These are phyloP conservation scores for Nepenthes gracilis DNA, from an alignment of 148 eudicot species.

Conservation along the genomic window DNA sequence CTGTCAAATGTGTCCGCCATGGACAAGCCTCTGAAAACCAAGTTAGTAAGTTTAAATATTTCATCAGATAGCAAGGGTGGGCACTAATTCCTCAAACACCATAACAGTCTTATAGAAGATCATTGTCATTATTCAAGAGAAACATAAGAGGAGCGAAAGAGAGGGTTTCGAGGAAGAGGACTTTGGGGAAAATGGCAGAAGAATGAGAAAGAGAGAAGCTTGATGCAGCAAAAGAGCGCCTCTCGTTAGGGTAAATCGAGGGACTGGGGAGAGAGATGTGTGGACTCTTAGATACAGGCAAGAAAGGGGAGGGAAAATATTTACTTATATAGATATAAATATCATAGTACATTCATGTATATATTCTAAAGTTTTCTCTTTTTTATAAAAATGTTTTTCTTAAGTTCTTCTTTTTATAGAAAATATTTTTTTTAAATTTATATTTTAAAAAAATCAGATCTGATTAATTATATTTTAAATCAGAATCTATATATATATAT, in stretches of 20 bases:
- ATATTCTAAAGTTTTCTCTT: no score
- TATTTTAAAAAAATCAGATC: no score
- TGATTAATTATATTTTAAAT: no score
- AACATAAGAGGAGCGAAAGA: slow-evolving; percentile 9
- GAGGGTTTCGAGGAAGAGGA: slow-evolving; percentile 7
- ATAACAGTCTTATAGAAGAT: slow-evolving; percentile 3
- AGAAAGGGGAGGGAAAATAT: no score
- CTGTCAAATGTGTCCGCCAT: slow-evolving; percentile 44
- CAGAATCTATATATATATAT: no score
- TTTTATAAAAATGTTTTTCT: no score
- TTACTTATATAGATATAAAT: no score
- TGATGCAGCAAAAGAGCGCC: slow-evolving; percentile 24
- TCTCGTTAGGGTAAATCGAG: slow-evolving; percentile 27
- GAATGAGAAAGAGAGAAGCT: slow-evolving; percentile 2
- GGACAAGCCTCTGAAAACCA: slow-evolving; percentile 10
- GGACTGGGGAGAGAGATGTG: slow-evolving; percentile 17
- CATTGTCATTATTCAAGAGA: slow-evolving; percentile 5
- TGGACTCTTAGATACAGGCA: slow-evolving; percentile 9
- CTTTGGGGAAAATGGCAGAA: neutral
- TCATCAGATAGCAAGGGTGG: slow-evolving; percentile 16
- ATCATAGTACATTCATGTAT: no score
- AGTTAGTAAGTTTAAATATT: slow-evolving; percentile 8
- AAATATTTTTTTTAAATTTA: no score
- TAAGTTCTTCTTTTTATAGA: no score
- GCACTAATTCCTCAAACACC: slow-evolving; percentile 1